These are phyloP conservation scores for Inga oerstediana DNA, from an alignment of 306 rosid genomes.

Conservation along the genomic window DNA sequence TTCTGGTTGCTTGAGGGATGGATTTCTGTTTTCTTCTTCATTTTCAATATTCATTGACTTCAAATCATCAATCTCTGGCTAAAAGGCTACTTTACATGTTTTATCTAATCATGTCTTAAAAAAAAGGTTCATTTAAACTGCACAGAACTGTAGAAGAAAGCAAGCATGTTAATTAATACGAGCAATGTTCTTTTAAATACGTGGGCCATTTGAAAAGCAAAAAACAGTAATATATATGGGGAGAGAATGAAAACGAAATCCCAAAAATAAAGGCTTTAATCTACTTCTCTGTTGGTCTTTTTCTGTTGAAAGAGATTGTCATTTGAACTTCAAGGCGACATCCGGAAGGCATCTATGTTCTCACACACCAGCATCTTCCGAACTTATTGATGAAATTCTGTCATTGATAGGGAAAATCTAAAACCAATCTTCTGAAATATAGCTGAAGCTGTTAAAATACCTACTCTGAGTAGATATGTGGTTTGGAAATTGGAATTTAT, in stretches of 20 bases:
- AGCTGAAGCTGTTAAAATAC: background rate
- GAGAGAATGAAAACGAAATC: background rate
- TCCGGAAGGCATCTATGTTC: background rate
- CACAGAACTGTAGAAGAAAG: background rate
- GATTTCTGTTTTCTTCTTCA: background rate
- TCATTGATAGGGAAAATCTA: background rate
- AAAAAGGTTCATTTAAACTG: background rate
- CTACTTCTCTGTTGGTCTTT: background rate
- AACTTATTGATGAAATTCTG: conserved; percentile 1
- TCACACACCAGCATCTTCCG: background rate
- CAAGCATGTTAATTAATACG: background rate
- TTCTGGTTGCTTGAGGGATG: background rate
- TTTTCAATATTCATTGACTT: background rate
- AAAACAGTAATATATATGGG: background rate
- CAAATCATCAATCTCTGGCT: background rate
- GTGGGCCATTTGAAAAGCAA: conserved; percentile 14
- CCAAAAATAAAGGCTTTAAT: background rate
- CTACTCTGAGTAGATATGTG: background rate
- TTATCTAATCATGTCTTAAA: background rate
- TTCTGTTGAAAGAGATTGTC: background rate
- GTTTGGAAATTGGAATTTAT: background rate
- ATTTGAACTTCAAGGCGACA: background rate
- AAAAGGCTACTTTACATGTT: conserved; percentile 6
- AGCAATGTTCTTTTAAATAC: background rate
- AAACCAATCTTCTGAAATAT: background rate